A percentile compares a stretch with the other conserved stretches of the same genome.
These are phyloP conservation scores for Sporothrix globosa DNA, from an alignment of 2,329 filamentous ascomycete species.

Conservation along the genomic window DNA sequence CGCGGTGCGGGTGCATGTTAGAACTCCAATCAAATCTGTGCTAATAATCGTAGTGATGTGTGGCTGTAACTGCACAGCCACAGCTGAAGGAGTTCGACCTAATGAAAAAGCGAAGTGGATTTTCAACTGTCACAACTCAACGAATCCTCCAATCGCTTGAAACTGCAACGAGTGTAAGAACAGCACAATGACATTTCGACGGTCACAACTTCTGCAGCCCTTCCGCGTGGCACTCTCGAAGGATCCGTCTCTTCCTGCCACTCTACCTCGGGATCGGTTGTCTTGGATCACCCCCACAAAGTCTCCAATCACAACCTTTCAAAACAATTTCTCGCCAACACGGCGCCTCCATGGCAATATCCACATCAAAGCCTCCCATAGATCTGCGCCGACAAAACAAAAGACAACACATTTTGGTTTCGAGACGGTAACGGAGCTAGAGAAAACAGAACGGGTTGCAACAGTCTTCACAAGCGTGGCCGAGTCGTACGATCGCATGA, in stretches of 20 bases:
- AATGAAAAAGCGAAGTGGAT: too few species aligned
- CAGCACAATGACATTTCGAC: conserved; percentile 22
- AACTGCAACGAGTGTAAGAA: not conserved
- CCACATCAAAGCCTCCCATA: not conserved
- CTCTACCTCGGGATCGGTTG: too few species aligned
- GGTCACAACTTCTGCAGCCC: conserved; percentile 12
- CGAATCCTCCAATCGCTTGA: not conserved
- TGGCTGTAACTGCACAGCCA: too few species aligned
- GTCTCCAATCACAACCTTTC: not conserved
- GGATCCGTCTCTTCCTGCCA: not conserved
- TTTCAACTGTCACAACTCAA: not conserved
- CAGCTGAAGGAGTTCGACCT: too few species aligned
- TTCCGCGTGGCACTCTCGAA: not conserved
- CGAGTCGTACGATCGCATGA: conserved; percentile 95
- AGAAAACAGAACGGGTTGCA: conserved; percentile 74
- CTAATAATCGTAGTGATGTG: too few species aligned
- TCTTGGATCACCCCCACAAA: not conserved
- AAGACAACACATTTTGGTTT: conserved; percentile 84
- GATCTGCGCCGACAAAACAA: not conserved
- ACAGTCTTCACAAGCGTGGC: conserved; percentile 95
- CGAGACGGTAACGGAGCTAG: conserved; percentile 76
- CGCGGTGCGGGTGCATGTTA: too few species aligned
- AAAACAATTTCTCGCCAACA: not conserved
- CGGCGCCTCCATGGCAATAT: not conserved
- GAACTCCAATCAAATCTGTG: too few species aligned